These are phyloP conservation scores for Acer saccharum DNA, from an alignment of 345 rosid species.

Conservation along the genomic window DNA sequence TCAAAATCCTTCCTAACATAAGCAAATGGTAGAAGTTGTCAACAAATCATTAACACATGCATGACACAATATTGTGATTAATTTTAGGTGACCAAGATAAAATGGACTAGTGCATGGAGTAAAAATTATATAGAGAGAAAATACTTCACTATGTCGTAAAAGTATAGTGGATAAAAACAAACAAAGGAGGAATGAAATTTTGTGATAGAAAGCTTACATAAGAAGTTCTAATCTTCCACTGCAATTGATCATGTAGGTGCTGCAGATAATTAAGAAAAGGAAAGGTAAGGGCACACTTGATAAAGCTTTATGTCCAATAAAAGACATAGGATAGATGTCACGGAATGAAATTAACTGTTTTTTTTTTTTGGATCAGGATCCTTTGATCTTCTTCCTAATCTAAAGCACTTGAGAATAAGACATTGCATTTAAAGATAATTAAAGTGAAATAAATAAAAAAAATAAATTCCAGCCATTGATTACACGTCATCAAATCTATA, in stretches of 20 bases:
- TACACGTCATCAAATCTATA: no score
- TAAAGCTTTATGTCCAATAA: not conserved
- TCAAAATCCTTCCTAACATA: not conserved
- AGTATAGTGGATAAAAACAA: not conserved
- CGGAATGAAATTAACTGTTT: not conserved
- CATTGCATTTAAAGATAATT: no score
- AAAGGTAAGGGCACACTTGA: slow-evolving; percentile 18
- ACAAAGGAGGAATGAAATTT: slow-evolving; percentile 2
- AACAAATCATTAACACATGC: not conserved
- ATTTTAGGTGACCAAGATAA: not conserved
- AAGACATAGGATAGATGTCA: not conserved
- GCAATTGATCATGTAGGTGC: slow-evolving; percentile 82
- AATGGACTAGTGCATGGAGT: not conserved
- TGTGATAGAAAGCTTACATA: slow-evolving; percentile 59
- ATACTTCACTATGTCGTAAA: not conserved
- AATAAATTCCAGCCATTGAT: no score
- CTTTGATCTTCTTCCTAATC: no score
- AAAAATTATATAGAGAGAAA: not conserved
- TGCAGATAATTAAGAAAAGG: slow-evolving; percentile 34
- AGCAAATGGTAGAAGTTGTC: not conserved
- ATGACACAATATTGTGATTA: slow-evolving; percentile 1
- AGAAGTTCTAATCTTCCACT: slow-evolving; percentile 79
- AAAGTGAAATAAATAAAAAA: no score
- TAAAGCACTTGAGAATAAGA: no score
- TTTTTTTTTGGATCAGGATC: no score